A percentile compares a stretch with the other conserved stretches of the same genome.
Conservation (phyloP, 192 early-diverging fungal genomes). For the Coemansia furcata region DNA sequence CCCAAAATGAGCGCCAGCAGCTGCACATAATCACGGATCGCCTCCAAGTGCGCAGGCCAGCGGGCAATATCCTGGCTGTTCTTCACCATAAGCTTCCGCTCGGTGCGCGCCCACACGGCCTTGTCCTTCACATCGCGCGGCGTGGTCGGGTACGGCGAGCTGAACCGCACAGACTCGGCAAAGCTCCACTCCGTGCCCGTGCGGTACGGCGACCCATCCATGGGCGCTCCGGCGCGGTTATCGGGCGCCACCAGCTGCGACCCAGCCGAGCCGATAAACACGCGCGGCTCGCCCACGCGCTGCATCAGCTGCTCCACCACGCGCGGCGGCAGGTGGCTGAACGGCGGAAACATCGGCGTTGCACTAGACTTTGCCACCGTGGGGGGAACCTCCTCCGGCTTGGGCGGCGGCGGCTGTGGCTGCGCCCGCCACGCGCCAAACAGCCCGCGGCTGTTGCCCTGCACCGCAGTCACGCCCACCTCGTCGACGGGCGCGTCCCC, state of each 20-base stretch:
- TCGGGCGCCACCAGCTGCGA: conserved; percentile 28
- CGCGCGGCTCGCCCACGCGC: conserved; percentile 49
- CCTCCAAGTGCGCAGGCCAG: conserved; percentile 41
- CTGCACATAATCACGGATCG: conserved; percentile 47
- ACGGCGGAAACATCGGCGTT: conserved; percentile 49
- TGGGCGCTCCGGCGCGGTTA: conserved; percentile 7
- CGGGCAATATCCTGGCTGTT: conserved; percentile 28
- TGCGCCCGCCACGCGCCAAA: neutral
- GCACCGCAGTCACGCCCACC: neutral
- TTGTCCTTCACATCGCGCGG: conserved; percentile 18
- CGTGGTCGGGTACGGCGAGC: conserved; percentile 45
- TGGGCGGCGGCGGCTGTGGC: neutral
- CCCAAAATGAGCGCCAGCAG: conserved; percentile 38
- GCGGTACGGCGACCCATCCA: conserved; percentile 25
- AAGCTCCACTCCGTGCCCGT: conserved; percentile 53
- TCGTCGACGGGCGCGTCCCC: neutral
- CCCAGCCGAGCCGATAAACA: conserved; percentile 36
- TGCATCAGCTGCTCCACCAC: conserved; percentile 45
- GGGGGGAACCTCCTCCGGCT: neutral
- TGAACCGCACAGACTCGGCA: conserved; percentile 39
- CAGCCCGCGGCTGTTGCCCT: neutral
- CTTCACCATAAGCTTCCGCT: conserved; percentile 20
- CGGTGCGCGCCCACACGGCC: conserved; percentile 16
- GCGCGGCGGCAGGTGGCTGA: conserved; percentile 48
- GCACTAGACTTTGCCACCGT: too few species aligned